Evolutionary conservation across 2,329 filamentous ascomycete species (phyloP).

Genomic region (Neofusicoccum laricinum): DNA sequence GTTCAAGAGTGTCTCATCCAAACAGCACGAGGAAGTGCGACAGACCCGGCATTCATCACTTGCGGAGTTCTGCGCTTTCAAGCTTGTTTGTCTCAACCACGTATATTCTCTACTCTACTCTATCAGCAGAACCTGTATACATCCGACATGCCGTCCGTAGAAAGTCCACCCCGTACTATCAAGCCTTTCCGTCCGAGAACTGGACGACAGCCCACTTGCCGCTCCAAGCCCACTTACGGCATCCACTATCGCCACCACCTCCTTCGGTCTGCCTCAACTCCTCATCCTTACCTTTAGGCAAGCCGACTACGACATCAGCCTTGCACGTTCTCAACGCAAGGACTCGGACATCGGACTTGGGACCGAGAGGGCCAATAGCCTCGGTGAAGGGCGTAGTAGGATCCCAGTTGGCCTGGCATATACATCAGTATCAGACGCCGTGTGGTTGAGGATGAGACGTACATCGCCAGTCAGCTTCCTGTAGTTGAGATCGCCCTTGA

Average conservation of each 20-base stretch:
- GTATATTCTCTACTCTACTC: neutral
- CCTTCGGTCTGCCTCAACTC: constrained; percentile 65
- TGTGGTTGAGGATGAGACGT: constrained; percentile 38
- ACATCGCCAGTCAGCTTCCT: constrained; percentile 88
- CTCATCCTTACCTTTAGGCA: constrained; percentile 81
- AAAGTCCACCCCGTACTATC: neutral
- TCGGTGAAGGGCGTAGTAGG: constrained; percentile 80
- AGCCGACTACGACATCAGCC: constrained; percentile 88
- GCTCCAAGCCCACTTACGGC: constrained; percentile 88
- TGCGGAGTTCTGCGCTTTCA: no score
- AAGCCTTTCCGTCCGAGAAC: constrained; percentile 66
- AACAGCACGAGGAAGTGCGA: no score
- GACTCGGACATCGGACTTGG: constrained; percentile 76
- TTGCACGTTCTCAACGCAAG: constrained; percentile 92
- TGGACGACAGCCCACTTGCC: constrained; percentile 97
- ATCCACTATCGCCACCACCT: constrained; percentile 67
- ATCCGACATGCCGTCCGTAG: neutral
- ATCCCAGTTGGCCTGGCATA: constrained; percentile 70
- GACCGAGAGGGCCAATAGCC: constrained; percentile 82
- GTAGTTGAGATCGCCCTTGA: constrained; percentile 98
- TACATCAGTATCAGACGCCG: constrained; percentile 8
- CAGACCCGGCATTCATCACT: no score
- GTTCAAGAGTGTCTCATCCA: no score
- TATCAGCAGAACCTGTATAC: neutral
- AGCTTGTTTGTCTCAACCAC: neutral